Conservation (phyloP, 164 flowering plant genomes). For the Vitis labrusca region DNA sequence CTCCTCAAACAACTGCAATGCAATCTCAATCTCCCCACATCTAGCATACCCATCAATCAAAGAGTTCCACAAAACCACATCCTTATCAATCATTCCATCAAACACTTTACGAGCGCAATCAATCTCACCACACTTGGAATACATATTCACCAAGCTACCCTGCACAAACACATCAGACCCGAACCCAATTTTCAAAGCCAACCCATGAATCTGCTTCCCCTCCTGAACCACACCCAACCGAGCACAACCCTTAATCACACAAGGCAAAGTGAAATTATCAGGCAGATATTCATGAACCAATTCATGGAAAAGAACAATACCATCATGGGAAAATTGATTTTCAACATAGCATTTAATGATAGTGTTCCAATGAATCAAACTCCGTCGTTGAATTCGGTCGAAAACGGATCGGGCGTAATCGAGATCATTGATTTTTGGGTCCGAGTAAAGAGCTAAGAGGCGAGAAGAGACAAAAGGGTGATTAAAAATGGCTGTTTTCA, state of each 20-base stretch:
- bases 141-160: slow-evolving; percentile 37
- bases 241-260: slow-evolving; percentile 41
- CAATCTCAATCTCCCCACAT: slow-evolving; percentile 23
- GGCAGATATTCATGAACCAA: slow-evolving; percentile 21
- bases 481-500: slow-evolving; percentile 13
- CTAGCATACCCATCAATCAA: slow-evolving; percentile 33
- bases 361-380: slow-evolving; percentile 29
- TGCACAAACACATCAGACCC: slow-evolving; percentile 29
- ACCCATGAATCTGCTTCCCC: slow-evolving; percentile 46
- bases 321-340: slow-evolving; percentile 30
- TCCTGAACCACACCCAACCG: slow-evolving; percentile 25
- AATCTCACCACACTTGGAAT: slow-evolving; percentile 23
- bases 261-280: slow-evolving; percentile 35
- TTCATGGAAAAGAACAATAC: slow-evolving; percentile 24
- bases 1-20: slow-evolving; percentile 22
- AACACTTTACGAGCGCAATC: slow-evolving; percentile 20
- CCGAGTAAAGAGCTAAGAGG: slow-evolving; percentile 21
- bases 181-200: slow-evolving; percentile 34
- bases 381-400: slow-evolving; percentile 22
- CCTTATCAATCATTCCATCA: slow-evolving; percentile 29
- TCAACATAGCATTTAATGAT: slow-evolving; percentile 36
- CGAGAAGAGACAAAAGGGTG: slow-evolving; percentile 18
- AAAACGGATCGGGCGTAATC: slow-evolving; percentile 26
- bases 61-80: slow-evolving; percentile 31
- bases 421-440: slow-evolving; percentile 19